Conservation (phyloP, 2,329 filamentous ascomycete genomes). For the Colletotrichum shisoi region DNA sequence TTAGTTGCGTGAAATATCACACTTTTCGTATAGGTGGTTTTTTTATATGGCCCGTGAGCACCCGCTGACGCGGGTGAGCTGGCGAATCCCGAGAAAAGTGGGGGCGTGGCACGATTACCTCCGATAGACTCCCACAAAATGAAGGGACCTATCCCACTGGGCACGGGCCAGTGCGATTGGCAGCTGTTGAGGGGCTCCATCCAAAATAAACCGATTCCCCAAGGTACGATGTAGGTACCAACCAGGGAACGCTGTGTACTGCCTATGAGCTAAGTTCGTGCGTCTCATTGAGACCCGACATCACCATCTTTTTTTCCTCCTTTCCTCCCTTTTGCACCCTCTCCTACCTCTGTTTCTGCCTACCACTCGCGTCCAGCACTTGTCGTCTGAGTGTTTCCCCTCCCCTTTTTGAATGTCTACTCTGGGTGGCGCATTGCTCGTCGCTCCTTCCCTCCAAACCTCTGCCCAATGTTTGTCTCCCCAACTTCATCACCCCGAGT, state of each 20-base stretch:
- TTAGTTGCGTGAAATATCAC: too few relatives aligned
- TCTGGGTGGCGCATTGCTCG: constrained; percentile 37
- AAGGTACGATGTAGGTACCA: constrained; percentile 12
- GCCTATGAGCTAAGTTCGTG: constrained; percentile 29
- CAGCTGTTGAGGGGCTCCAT: constrained; percentile 38
- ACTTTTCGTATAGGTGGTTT: too few relatives aligned
- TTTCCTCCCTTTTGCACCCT: background rate
- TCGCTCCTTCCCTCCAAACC: constrained; percentile 32
- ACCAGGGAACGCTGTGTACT: constrained; percentile 24
- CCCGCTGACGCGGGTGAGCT: too few relatives aligned
- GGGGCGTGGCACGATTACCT: too few relatives aligned
- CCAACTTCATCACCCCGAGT: constrained; percentile 32
- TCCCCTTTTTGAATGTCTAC: constrained; percentile 36
- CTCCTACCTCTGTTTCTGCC: constrained; percentile 6
- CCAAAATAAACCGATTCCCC: constrained; percentile 33
- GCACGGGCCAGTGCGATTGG: constrained; percentile 23
- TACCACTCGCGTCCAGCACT: constrained; percentile 13
- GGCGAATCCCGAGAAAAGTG: too few relatives aligned
- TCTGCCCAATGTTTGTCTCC: constrained; percentile 39
- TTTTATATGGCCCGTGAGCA: too few relatives aligned
- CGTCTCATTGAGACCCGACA: constrained; percentile 30
- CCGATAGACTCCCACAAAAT: constrained; percentile 1
- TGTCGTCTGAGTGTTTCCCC: constrained; percentile 15
- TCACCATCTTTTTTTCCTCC: constrained; percentile 23
- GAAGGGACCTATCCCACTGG: constrained; percentile 21